Conservation (phyloP, 73 alveolate genomes). For the Paramecium octaurelia region DNA sequence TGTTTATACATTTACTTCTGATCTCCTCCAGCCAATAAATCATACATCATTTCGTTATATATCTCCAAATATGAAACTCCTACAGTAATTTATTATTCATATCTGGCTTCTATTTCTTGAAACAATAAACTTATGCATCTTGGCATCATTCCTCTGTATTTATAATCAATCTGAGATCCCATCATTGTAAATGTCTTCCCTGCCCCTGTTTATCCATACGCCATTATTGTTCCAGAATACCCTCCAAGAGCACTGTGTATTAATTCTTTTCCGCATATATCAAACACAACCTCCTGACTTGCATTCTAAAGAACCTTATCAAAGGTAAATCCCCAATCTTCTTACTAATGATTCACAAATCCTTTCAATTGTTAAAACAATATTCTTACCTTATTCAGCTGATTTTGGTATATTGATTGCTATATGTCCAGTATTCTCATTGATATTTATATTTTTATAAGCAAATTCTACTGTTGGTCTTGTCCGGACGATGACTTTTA, state of each 20-base stretch:
- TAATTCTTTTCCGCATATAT: slow-evolving; percentile 70
- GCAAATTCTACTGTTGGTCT: slow-evolving; percentile 97
- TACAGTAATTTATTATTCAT: slow-evolving; percentile 85
- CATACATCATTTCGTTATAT: slow-evolving; percentile 98
- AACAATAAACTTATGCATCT: slow-evolving; percentile 91
- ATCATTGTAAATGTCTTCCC: slow-evolving; percentile 99
- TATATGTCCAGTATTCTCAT: slow-evolving; percentile 72
- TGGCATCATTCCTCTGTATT: slow-evolving; percentile 99
- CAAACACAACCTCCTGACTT: slow-evolving; percentile 90
- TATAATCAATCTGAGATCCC: slow-evolving; percentile 94
- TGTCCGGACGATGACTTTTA: slow-evolving; percentile 91
- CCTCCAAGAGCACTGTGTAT: slow-evolving; percentile 66
- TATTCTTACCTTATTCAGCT: slow-evolving; percentile 27
- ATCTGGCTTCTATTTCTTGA: slow-evolving; percentile 86
- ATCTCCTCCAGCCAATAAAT: slow-evolving; percentile 79
- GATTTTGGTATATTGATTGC: slow-evolving; percentile 72
- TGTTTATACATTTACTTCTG: background rate
- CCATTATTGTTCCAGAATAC: slow-evolving; percentile 86
- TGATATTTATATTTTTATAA: slow-evolving; percentile 85
- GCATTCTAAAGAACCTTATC: slow-evolving; percentile 96
- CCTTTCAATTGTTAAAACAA: slow-evolving; percentile 62
- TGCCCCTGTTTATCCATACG: slow-evolving; percentile 99
- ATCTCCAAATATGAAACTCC: slow-evolving; percentile 96
- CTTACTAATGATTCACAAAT: slow-evolving; percentile 95
- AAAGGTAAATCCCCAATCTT: slow-evolving; percentile 98